Evolutionary conservation across 495 filamentous ascomycete genomes (phyloP), one percentile per base, ranked within the genome.

Genomic region (Geopyxis carbonaria): DNA sequence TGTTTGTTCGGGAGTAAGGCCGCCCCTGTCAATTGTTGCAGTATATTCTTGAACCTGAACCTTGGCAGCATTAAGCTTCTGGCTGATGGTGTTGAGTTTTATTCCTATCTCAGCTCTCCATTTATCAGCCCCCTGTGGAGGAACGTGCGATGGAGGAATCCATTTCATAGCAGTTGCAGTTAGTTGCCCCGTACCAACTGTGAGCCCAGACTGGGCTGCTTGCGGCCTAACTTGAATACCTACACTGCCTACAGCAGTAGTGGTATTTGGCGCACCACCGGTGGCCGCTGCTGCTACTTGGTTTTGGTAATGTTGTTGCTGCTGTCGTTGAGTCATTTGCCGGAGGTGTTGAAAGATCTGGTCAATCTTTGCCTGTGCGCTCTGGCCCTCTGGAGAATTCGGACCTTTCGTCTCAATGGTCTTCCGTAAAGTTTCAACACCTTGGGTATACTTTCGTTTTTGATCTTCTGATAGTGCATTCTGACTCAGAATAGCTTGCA

Each of bases 281-380:
- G 32, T 40, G 21, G 31, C 31, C 13, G 41, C 16, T 16, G 16
- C n/a, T 38, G 25, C 32, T 13, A n/a, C n/a, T 25, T 28, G 43
- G 14, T 27, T 34, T 34, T 40, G 45, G 9, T 28, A 25, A 16
- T 32, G 28, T 18, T 52, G 47, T 9, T 47, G 44, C 14, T 45
- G 48, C 2, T 42, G 38, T 35, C 39, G 46, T 9, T 67, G 64
- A 43, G 79, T 61, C 43, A 75, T 75, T 8, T 61, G 64, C 50
- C 65, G 61, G 28, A 85, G 58, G 50, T 68, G 76, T 38, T 68
- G 64, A 0, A 78, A 70, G 35, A 86, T 70, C 11, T 78, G 66
- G 2, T 63, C 55, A 5, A 87, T 64, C 52, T 75, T 80, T 9
- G 59, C 57, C 51, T 76, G 73, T 0, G 81, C 80, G 1, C 59